phyloP scores from a whole-genome alignment of 371 early-diverging fungal species.

The Rhizopus microsporus region DNA sequence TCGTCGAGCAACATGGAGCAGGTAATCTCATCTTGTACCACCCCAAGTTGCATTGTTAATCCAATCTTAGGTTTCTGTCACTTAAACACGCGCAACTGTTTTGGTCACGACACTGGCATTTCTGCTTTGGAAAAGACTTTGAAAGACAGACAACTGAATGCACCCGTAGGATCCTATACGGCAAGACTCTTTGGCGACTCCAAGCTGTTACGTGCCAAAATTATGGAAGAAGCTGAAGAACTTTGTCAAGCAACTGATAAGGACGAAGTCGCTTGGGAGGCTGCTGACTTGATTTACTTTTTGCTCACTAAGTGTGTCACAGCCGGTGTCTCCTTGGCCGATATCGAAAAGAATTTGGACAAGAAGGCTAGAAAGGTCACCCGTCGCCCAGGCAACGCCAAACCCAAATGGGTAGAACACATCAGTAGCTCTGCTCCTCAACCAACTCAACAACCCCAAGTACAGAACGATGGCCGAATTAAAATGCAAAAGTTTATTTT shows the following conservation, averaged over 20 bases:
- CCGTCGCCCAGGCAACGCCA: conserved; percentile 93
- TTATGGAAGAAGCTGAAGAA: conserved; percentile 96
- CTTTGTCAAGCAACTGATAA: conserved; percentile 77
- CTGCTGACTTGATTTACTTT: conserved; percentile 97
- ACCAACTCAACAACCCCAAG: background rate
- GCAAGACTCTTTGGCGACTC: conserved; percentile 84
- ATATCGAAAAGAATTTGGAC: conserved; percentile 88
- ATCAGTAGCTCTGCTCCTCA: conserved; percentile 28
- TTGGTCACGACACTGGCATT: conserved; percentile 80
- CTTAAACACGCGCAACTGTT: conserved; percentile 88
- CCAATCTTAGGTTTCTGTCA: conserved; percentile 87
- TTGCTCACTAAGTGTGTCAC: conserved; percentile 85
- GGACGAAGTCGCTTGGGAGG: conserved; percentile 92
- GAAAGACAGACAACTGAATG: conserved; percentile 62
- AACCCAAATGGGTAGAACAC: conserved; percentile 66
- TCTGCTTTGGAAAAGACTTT: conserved; percentile 71
- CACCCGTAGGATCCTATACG: conserved; percentile 92
- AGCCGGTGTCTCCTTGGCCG: conserved; percentile 79
- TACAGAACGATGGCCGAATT: conserved; percentile 41
- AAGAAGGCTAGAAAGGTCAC: conserved; percentile 81
- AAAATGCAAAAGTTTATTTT: conserved; percentile 65
- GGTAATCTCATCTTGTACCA: conserved; percentile 49
- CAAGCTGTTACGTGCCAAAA: conserved; percentile 83
- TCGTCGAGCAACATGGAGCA: conserved; percentile 84
- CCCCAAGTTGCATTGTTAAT: background rate